Conservation (phyloP, 768 basidiomycete species). For the Psilocybe subaeruginosa region DNA sequence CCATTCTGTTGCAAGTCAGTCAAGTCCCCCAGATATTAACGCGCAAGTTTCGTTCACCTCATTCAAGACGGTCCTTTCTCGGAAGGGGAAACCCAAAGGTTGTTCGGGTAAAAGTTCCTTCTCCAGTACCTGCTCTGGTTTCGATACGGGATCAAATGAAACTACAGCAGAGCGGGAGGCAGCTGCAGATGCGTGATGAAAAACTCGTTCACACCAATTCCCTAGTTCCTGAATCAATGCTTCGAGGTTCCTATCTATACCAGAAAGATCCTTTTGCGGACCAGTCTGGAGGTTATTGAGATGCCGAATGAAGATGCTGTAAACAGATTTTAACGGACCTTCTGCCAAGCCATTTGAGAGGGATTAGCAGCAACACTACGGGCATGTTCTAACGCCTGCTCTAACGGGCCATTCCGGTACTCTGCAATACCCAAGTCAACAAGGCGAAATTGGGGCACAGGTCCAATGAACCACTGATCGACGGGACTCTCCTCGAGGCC, state of each 20-base stretch:
- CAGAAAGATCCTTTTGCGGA: conserved; percentile 51
- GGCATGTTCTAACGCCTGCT: conserved; percentile 49
- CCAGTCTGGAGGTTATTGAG: conserved; percentile 38
- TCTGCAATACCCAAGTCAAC: conserved; percentile 51
- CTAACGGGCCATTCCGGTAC: conserved; percentile 34
- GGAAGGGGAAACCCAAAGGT: conserved; percentile 28
- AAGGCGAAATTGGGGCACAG: conserved; percentile 52
- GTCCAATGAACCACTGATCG: conserved; percentile 82
- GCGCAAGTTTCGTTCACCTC: conserved; percentile 45
- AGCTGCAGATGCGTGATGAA: conserved; percentile 64
- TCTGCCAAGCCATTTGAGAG: conserved; percentile 50
- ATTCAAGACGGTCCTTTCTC: conserved; percentile 58
- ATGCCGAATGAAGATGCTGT: conserved; percentile 1
- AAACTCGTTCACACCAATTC: conserved; percentile 59
- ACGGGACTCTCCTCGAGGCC: conserved; percentile 70
- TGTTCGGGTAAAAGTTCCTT: conserved; percentile 33
- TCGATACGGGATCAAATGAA: conserved; percentile 30
- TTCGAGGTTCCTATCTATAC: conserved; percentile 71
- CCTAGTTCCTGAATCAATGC: conserved; percentile 66
- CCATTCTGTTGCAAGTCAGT: conserved; percentile 36
- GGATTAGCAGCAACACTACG: conserved; percentile 50
- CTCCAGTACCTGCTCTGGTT: conserved; percentile 31
- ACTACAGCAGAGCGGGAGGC: conserved; percentile 62
- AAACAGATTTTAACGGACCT: conserved; percentile 42
- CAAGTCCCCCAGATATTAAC: conserved; percentile 21